Conservation (phyloP, 2,329 filamentous ascomycete species). For the Alternaria sp. region DNA sequence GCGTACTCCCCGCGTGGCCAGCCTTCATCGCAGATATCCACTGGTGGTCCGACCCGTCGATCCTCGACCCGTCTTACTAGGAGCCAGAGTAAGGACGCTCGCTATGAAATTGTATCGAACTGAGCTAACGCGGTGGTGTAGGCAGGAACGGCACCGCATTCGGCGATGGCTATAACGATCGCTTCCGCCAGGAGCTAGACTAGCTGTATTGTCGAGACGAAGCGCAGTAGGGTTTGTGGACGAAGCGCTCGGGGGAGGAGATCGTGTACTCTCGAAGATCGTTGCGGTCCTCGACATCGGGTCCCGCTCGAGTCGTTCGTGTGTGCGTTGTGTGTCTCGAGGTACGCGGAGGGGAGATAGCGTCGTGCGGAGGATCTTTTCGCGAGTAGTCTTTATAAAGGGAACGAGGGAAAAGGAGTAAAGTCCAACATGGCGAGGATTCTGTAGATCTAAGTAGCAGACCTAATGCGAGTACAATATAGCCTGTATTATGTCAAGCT, state of each 20-base stretch:
- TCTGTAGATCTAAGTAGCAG: not conserved
- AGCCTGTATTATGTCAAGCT: not conserved
- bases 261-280: not conserved
- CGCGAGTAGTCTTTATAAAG: not conserved
- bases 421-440: not conserved
- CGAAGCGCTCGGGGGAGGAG: not conserved
- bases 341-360: not conserved
- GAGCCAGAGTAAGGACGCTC: conserved; percentile 7
- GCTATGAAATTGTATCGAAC: not conserved
- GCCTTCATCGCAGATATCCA: not conserved
- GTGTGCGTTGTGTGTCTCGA: not conserved
- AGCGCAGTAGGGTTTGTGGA: not conserved
- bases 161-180: conserved; percentile 3
- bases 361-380: not conserved
- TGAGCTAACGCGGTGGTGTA: not conserved
- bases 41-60: not conserved
- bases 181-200: conserved; percentile 14
- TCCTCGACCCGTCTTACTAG: conserved; percentile 7
- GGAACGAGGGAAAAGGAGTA: not conserved
- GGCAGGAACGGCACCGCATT: conserved; percentile 9
- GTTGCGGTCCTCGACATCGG: not conserved
- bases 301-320: not conserved
- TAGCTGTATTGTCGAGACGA: not conserved
- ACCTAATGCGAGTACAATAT: not conserved
- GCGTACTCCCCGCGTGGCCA: conserved; percentile 1